A percentile compares a stretch with the other conserved stretches of the same genome.
phyloP scores from a whole-genome alignment of 208 protist species.

The Acanthamoeba castellanii region DNA sequence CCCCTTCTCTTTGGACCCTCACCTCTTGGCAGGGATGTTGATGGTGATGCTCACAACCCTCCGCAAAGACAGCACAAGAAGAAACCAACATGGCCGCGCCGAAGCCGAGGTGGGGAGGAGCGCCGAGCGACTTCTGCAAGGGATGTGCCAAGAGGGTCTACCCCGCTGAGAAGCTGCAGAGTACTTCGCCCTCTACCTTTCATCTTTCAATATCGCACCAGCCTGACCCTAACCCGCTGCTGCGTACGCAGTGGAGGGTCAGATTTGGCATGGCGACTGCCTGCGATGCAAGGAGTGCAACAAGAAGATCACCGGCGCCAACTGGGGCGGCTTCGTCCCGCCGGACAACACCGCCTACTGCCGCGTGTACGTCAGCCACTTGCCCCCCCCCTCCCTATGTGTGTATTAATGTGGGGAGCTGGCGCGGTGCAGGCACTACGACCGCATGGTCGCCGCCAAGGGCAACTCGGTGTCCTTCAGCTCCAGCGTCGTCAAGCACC shows the following conservation, averaged over 20 bases:
- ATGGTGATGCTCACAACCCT: no score
- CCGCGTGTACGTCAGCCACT: neutral
- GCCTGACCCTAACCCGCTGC: neutral
- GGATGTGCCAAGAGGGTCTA: constrained; percentile 50
- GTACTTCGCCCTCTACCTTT: neutral
- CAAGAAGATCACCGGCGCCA: constrained; percentile 56
- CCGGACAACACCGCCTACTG: constrained; percentile 56
- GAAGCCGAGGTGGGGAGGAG: constrained; percentile 61
- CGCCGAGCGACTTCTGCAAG: constrained; percentile 40
- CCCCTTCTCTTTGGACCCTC: neutral
- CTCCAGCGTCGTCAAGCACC: constrained; percentile 50
- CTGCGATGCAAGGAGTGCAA: constrained; percentile 67
- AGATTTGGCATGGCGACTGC: constrained; percentile 57
- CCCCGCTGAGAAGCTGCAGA: constrained; percentile 55
- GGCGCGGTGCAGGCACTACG: neutral
- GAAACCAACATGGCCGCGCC: neutral
- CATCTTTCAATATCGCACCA: neutral
- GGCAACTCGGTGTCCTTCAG: constrained; percentile 45
- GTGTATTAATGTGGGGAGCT: no score
- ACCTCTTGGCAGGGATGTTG: neutral
- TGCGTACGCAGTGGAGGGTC: constrained; percentile 18
- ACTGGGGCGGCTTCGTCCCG: constrained; percentile 64
- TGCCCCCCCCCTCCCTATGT: neutral
- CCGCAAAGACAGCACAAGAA: neutral
- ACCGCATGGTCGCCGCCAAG: constrained; percentile 25